Evolutionary conservation across 495 filamentous ascomycete species (phyloP), one percentile per base, ranked within the genome.

Genomic region (Penicillium chermesinum): DNA sequence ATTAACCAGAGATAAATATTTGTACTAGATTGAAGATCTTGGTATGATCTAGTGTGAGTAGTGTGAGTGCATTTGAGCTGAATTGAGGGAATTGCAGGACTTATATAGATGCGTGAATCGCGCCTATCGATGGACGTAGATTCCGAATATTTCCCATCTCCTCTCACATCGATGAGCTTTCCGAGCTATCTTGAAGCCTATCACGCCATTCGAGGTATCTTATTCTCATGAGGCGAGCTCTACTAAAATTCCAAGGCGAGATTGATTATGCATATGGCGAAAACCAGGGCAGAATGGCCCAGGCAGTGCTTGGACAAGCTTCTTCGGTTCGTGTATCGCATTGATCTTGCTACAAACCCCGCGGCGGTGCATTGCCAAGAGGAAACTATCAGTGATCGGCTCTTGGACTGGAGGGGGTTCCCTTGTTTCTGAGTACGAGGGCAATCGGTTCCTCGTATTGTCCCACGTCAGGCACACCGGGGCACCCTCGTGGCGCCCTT

Each of bases 31-130:
- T n/a, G n/a, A n/a, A n/a, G n/a, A n/a, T n/a, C n/a, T n/a, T n/a
- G n/a, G n/a, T n/a, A n/a, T n/a, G n/a, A n/a, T n/a, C n/a, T n/a
- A n/a, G n/a, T n/a, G n/a, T n/a, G n/a, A n/a, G n/a, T n/a, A n/a
- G n/a, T n/a, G n/a, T n/a, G n/a, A n/a, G n/a, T n/a, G n/a, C n/a
- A n/a, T 5, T 30, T 30, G 25, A 30, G 25, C 25, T 5, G 4
- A 10, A 5, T 30, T 30, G 25, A 30, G 25, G 25, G 25, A 30
- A 30, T 30, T 30, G 16, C 4, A 9, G 6, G 12, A 15, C 48
- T 57, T 63, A 63, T 55, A 63, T 63, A 60, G 34, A 38, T 30
- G 5, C 10, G 10, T 30, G 5, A 30, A 30, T 4, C 25, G n/a
- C n/a, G n/a, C 25, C 25, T 10, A 30, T 4, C 25, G 25, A 33